Evolutionary conservation across 208 protist genomes (phyloP).

Genomic region (Leishmania aethiopica): DNA sequence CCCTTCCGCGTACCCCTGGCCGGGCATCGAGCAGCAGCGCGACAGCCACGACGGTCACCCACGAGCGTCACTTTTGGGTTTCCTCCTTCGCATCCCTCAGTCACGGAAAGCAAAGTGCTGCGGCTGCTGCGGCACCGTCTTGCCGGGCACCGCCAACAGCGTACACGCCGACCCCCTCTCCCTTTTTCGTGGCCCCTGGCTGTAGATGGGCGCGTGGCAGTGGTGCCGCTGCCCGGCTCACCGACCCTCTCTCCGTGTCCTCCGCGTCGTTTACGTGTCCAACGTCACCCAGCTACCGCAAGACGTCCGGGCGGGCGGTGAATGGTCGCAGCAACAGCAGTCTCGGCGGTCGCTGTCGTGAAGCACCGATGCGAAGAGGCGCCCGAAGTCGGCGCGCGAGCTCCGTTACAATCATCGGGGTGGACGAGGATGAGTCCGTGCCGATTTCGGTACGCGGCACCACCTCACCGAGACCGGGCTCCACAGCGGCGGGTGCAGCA

Average conservation of each 20-base stretch:
- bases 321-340: slow-evolving; percentile 2
- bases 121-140: neutral
- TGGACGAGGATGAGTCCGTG: neutral
- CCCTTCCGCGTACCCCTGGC: neutral
- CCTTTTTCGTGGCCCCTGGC: neutral
- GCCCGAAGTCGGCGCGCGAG: slow-evolving; percentile 1
- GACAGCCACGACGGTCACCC: neutral
- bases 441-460: neutral
- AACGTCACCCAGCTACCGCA: neutral
- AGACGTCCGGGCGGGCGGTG: neutral
- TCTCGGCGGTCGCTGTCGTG: neutral
- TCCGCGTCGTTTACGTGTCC: neutral
- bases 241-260: neutral
- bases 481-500: neutral
- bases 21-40: neutral
- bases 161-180: neutral
- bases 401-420: slow-evolving; percentile 11
- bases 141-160: neutral
- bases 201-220: neutral
- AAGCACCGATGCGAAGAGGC: neutral
- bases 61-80: neutral
- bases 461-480: neutral
- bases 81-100: neutral
- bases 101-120: neutral
- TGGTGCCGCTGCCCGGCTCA: neutral